A percentile compares a stretch with the other conserved stretches of the same genome.
Conservation (phyloP, 208 protist species). For the Acanthamoeba royreba region DNA sequence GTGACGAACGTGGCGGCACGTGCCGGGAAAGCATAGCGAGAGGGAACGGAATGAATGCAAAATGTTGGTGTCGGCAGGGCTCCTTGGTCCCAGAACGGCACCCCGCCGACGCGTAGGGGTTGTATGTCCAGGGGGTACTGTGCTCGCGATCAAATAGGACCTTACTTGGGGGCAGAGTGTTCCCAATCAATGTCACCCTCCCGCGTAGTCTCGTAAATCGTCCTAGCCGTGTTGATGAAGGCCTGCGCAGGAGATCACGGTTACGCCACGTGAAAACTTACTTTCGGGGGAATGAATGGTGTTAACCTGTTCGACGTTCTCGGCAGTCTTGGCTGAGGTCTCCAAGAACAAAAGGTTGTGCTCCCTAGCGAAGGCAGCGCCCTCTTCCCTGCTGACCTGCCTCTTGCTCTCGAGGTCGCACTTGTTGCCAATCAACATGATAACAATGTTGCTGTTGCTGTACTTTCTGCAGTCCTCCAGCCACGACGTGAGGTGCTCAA, state of each 20-base stretch:
- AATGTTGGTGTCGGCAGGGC: too few relatives aligned
- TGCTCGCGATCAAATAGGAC: background rate
- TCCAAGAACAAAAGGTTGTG: conserved; percentile 97
- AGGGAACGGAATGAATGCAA: too few relatives aligned
- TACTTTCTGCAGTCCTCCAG: conserved; percentile 95
- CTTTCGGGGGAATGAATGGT: background rate
- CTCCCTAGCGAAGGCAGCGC: conserved; percentile 92
- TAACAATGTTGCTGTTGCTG: conserved; percentile 93
- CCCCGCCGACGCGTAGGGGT: too few relatives aligned
- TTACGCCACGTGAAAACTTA: background rate
- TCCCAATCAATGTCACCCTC: conserved; percentile 73
- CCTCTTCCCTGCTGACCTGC: conserved; percentile 92
- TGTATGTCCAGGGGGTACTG: too few relatives aligned
- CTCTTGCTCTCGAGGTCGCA: conserved; percentile 93
- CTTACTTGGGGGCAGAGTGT: background rate
- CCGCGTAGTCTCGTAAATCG: conserved; percentile 96
- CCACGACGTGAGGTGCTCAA: conserved; percentile 96
- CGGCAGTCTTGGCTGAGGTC: conserved; percentile 93
- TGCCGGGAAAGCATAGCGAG: too few relatives aligned
- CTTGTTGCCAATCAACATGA: conserved; percentile 99
- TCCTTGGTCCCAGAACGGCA: too few relatives aligned
- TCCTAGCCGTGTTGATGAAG: conserved; percentile 92
- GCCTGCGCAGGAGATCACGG: conserved; percentile 73
- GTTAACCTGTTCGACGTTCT: conserved; percentile 85
- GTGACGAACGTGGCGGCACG: too few relatives aligned